Base-by-base conservation (phyloP, 164 flowering plant species). In the Sextonia rubra region DNA sequence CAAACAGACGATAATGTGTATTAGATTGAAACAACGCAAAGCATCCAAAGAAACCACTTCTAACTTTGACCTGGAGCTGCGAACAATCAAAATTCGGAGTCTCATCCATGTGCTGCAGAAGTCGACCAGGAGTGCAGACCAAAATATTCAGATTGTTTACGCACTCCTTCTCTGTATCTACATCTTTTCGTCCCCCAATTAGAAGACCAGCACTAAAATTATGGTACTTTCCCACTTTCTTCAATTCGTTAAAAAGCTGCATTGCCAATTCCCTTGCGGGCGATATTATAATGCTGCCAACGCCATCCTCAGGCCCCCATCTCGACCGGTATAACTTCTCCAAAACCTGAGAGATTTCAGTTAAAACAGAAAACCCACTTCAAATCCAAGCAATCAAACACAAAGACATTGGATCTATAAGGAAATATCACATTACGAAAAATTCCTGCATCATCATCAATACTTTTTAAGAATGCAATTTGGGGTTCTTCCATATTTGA, bases 101-200 rank as follows among this genome's bases (percentile, higher is more conserved):
- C 84, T 91, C 97, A 62, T 96, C 91, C 99, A 96, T 96, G 85
- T 93, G 99, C 80, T 96, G 97, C 73, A 93, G 95, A 79, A 96
- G 94, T 64, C 99, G 87, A 32, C 99, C 99, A 37, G 99, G 99
- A 44, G 98, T 93, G 77, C 99, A 93, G 24, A 96, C 90, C 77
- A 93, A 79, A 18, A 96, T 91, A 81, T 96, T 96, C 74, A 93
- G 76, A 62, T 78, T 80, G 79, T 91, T 85, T 14, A 91, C 97
- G 52, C 66, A 82, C 69, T 89, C 88, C 79, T 90, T 96, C 84
- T 96, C 98, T 1, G 66, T 52, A 60, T 83, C 93, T 63, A 93
- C 94, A 85, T 89, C 93, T 76, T 88, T 88, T 58, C 91, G 89
- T 17, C 99, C 98, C 78, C 99, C 99, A 81, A 96, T 93, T 52